These are phyloP conservation scores for Calvatia gigantea DNA, from an alignment of 768 basidiomycete species.

Conservation along the genomic window DNA sequence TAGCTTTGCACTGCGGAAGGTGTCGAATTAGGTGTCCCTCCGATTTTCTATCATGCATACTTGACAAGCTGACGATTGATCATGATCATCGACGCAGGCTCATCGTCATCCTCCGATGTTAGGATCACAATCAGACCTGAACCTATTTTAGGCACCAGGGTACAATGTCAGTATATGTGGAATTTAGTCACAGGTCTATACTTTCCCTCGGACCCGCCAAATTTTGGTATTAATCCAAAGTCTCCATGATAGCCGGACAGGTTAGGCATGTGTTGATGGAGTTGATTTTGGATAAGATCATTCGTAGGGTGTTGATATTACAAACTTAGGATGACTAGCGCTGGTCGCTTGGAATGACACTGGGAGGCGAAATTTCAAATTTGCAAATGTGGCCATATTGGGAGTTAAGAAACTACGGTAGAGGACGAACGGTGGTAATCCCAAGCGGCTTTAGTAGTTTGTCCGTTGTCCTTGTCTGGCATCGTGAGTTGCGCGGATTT, in stretches of 20 bases:
- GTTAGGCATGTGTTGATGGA: not conserved
- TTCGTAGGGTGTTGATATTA: too few species aligned
- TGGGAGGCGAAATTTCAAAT: too few species aligned
- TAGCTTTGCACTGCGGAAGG: too few species aligned
- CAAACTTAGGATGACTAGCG: not conserved
- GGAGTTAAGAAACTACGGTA: too few species aligned
- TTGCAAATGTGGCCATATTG: too few species aligned
- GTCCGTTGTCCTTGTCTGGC: not conserved
- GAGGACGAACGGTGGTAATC: not conserved
- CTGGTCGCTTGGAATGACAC: not conserved
- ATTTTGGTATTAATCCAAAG: too few species aligned
- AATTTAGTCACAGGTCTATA: not conserved
- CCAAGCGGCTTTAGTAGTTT: not conserved
- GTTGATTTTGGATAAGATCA: too few species aligned
- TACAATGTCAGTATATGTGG: not conserved
- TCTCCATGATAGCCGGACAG: not conserved
- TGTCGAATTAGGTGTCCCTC: too few species aligned
- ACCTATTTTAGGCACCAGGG: not conserved
- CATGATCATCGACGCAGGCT: too few species aligned
- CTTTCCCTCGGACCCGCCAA: not conserved
- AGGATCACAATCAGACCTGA: not conserved
- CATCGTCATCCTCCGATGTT: not conserved
- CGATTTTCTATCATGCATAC: too few species aligned
- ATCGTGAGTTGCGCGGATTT: not conserved
- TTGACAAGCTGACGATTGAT: too few species aligned